Evolutionary conservation across 1,139 yeast genomes (phyloP).

Genomic region (Candida sp.): DNA sequence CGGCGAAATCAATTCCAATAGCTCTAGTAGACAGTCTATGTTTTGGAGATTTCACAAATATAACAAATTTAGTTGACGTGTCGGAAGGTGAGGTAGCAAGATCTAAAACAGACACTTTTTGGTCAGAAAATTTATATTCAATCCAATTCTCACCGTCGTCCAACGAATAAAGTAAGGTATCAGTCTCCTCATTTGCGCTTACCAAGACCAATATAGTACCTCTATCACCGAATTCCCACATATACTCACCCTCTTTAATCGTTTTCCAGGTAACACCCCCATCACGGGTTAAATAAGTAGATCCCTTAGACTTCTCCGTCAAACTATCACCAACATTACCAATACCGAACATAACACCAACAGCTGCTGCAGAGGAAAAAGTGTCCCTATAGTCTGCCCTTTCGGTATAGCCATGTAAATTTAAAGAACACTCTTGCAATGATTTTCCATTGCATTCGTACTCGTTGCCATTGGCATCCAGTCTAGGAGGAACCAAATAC

Average conservation of each 20-base stretch:
- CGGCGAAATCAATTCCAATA: constrained; percentile 67
- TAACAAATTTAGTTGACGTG: constrained; percentile 67
- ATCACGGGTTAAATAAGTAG: constrained; percentile 77
- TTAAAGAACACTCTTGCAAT: constrained; percentile 66
- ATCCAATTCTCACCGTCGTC: constrained; percentile 83
- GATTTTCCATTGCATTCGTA: constrained; percentile 52
- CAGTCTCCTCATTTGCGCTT: constrained; percentile 53
- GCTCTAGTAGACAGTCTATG: constrained; percentile 22
- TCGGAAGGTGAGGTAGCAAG: constrained; percentile 91
- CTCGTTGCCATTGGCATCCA: constrained; percentile 59
- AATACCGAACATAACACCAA: constrained; percentile 80
- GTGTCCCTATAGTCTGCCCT: constrained; percentile 81
- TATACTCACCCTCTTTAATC: constrained; percentile 64
- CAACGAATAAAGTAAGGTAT: constrained; percentile 59
- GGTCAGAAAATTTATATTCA: constrained; percentile 59
- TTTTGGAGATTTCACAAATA: constrained; percentile 19
- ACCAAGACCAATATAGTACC: constrained; percentile 84
- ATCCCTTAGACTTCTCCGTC: constrained; percentile 43
- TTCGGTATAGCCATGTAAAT: constrained; percentile 90
- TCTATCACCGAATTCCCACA: constrained; percentile 97
- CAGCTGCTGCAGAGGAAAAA: constrained; percentile 83
- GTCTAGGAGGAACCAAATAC: constrained; percentile 61
- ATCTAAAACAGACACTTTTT: constrained; percentile 58
- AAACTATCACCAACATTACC: constrained; percentile 85
- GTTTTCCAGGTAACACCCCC: constrained; percentile 93